Percentiles rank a stretch among this genome's conserved stretches.
Conservation (phyloP, 768 basidiomycete genomes). For the Cystofilobasidium macerans region DNA sequence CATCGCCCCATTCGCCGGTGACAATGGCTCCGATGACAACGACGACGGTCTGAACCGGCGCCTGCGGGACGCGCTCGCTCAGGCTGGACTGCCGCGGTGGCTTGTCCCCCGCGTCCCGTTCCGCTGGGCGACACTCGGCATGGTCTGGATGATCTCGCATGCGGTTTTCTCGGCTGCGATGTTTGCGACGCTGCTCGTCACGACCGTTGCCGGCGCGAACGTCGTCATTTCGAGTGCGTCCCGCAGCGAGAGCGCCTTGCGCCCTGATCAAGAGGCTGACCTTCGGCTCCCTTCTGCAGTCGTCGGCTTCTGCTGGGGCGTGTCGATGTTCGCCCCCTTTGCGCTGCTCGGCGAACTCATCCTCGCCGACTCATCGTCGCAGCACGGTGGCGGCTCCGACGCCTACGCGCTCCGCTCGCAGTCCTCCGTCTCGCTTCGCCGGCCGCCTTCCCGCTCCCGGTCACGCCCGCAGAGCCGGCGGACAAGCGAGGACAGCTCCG, state of each 20-base stretch:
- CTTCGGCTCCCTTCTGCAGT: background rate
- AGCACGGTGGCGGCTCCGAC: slow-evolving; percentile 21
- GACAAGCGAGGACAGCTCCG: background rate
- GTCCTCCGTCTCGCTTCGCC: slow-evolving; percentile 3
- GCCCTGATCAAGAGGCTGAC: slow-evolving; percentile 19
- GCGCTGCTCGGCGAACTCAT: slow-evolving; percentile 72
- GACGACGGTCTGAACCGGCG: slow-evolving; percentile 20
- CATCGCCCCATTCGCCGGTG: slow-evolving; percentile 28
- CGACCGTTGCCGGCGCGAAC: slow-evolving; percentile 44
- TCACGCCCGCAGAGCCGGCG: background rate
- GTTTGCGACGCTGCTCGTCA: slow-evolving; percentile 67
- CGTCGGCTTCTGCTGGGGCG: slow-evolving; percentile 1
- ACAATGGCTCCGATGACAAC: slow-evolving; percentile 1
- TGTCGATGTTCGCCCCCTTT: slow-evolving; percentile 27
- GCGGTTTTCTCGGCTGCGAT: slow-evolving; percentile 63
- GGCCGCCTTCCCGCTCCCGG: background rate
- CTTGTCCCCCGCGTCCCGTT: slow-evolving; percentile 11
- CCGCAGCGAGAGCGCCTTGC: background rate
- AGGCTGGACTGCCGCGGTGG: slow-evolving; percentile 7
- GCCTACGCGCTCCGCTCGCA: slow-evolving; percentile 5
- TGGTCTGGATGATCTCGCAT: slow-evolving; percentile 47
- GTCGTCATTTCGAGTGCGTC: slow-evolving; percentile 49
- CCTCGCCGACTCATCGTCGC: slow-evolving; percentile 49
- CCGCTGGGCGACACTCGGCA: slow-evolving; percentile 33
- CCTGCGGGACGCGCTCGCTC: background rate